Percentiles rank a stretch among this genome's conserved stretches.
Evolutionary conservation across 1,284 basidiomycete species (phyloP).

Genomic region (Ceratobasidium sp.): DNA sequence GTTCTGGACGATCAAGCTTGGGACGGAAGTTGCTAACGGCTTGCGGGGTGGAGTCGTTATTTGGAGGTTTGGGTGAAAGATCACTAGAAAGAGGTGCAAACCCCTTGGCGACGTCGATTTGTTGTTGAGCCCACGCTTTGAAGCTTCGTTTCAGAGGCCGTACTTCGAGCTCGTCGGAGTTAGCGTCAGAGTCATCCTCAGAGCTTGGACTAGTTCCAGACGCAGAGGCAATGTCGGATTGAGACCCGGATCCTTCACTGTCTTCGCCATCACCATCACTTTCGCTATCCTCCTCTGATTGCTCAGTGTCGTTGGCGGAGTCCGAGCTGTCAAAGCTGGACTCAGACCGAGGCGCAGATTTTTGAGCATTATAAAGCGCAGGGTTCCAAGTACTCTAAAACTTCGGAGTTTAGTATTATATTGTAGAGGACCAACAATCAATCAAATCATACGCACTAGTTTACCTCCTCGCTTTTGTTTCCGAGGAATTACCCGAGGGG

Average conservation of each 20-base stretch:
- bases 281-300: constrained; percentile 50
- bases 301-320: constrained; percentile 68
- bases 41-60: constrained; percentile 45
- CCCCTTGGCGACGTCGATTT: constrained; percentile 73
- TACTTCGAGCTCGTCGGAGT: constrained; percentile 45
- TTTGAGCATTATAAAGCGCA: constrained; percentile 21
- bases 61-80: not conserved
- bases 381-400: constrained; percentile 43
- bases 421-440: not conserved
- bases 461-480: constrained; percentile 36
- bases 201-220: constrained; percentile 4
- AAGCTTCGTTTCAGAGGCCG: constrained; percentile 65
- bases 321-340: constrained; percentile 81
- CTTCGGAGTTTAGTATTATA: not conserved
- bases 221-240: not conserved
- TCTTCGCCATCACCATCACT: constrained; percentile 42
- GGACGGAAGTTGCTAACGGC: constrained; percentile 43
- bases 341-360: constrained; percentile 65
- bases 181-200: not conserved
- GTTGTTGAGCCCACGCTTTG: constrained; percentile 88
- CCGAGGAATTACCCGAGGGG: constrained; percentile 22
- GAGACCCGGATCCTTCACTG: constrained; percentile 32
- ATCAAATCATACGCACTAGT: not conserved
- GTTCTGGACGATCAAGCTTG: constrained; percentile 50
- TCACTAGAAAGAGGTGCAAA: constrained; percentile 60